Conservation (phyloP, 2,329 filamentous ascomycete species). For the Hymenoscyphus scutula region DNA sequence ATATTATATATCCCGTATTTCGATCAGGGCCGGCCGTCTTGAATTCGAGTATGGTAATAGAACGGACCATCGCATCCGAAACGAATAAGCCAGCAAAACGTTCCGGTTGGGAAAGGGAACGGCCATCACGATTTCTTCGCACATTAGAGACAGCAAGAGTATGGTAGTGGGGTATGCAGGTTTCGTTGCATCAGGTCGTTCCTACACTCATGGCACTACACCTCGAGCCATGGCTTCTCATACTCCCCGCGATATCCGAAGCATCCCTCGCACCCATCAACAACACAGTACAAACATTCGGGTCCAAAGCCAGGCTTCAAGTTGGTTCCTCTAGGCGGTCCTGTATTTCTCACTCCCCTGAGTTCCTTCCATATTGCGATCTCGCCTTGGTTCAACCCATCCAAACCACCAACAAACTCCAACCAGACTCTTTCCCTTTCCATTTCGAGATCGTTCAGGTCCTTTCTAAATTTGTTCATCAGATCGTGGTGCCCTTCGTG, state of each 20-base stretch:
- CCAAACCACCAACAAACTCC: conserved; percentile 11
- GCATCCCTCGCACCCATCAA: conserved; percentile 6
- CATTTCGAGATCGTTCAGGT: conserved; percentile 9
- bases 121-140: too few relatives aligned
- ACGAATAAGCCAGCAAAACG: too few relatives aligned
- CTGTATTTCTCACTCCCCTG: conserved; percentile 1
- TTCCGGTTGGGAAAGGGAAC: too few relatives aligned
- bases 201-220: background rate
- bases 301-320: background rate
- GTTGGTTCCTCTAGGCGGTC: background rate
- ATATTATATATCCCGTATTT: background rate
- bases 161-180: background rate
- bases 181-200: background rate
- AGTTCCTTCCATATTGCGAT: conserved; percentile 8
- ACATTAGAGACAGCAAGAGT: too few relatives aligned
- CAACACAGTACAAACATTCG: conserved; percentile 7
- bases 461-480: background rate
- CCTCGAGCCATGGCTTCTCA: conserved; percentile 7
- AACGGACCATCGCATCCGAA: too few relatives aligned
- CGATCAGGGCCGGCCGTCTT: too few relatives aligned
- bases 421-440: conserved; percentile 9
- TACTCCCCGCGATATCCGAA: background rate
- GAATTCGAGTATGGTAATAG: too few relatives aligned
- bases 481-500: conserved; percentile 5
- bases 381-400: conserved; percentile 6